phyloP scores from a whole-genome alignment of 2,329 filamentous ascomycete genomes.

The Xylariales sp. region DNA sequence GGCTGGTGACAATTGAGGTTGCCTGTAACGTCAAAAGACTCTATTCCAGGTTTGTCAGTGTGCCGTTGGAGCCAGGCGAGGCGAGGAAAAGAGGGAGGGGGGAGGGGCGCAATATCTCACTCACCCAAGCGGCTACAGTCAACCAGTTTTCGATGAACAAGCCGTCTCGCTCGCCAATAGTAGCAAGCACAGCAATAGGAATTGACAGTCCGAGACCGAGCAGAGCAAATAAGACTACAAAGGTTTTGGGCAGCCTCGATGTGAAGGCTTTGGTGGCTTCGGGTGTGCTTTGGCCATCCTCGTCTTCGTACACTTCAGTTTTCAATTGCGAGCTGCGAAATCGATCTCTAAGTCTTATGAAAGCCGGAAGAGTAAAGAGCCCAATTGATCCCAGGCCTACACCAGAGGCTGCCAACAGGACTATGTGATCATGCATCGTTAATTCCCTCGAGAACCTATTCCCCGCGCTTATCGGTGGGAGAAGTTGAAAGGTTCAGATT shows the following conservation, averaged over 20 bases:
- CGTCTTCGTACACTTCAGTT: slow-evolving; percentile 58
- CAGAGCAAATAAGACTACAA: slow-evolving; percentile 49
- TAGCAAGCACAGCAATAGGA: slow-evolving; percentile 49
- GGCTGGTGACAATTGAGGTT: slow-evolving; percentile 41
- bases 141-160: slow-evolving; percentile 56
- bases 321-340: slow-evolving; percentile 15
- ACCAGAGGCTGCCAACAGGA: slow-evolving; percentile 17
- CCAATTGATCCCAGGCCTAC: slow-evolving; percentile 19
- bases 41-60: slow-evolving; percentile 27
- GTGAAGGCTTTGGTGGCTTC: slow-evolving; percentile 61
- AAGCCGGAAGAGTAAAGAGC: slow-evolving; percentile 18
- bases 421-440: too few relatives aligned
- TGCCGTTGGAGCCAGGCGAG: slow-evolving; percentile 1
- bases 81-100: slow-evolving; percentile 14
- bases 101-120: slow-evolving; percentile 28
- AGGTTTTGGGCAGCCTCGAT: slow-evolving; percentile 50
- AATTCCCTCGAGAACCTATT: too few relatives aligned
- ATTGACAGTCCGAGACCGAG: slow-evolving; percentile 53
- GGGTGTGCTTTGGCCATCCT: slow-evolving; percentile 64
- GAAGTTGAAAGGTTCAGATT: too few relatives aligned
- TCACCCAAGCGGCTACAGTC: slow-evolving; percentile 58
- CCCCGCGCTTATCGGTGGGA: too few relatives aligned
- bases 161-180: slow-evolving; percentile 30
- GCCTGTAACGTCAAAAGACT: slow-evolving; percentile 48
- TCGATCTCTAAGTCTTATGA: slow-evolving; percentile 14